Conservation (phyloP, 2,329 filamentous ascomycete genomes). For the Dothideomycetidae sp. region DNA sequence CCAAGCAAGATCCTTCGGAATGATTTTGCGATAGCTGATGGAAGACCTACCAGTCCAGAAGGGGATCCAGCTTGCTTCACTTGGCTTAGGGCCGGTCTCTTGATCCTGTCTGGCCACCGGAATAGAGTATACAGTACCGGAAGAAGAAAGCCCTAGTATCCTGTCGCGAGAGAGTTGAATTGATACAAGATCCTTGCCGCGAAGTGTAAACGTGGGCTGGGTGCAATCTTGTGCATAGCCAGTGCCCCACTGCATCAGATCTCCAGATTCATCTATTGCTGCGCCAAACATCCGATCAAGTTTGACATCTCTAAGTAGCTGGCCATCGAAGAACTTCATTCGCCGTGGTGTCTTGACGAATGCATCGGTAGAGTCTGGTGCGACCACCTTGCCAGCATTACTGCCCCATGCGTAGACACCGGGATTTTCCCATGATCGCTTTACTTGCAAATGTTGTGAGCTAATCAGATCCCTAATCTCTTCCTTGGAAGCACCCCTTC, state of each 20-base stretch:
- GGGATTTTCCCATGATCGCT: conserved; percentile 64
- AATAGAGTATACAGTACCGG: conserved; percentile 71
- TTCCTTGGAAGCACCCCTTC: conserved; percentile 44
- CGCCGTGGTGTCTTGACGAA: conserved; percentile 68
- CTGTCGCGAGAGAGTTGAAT: conserved; percentile 69
- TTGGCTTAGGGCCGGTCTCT: conserved; percentile 44
- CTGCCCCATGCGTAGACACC: conserved; percentile 92
- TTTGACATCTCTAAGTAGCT: conserved; percentile 75
- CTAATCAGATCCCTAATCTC: conserved; percentile 64
- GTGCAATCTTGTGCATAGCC: conserved; percentile 53
- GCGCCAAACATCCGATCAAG: conserved; percentile 69
- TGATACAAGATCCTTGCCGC: conserved; percentile 65
- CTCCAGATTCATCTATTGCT: conserved; percentile 74
- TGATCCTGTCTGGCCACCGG: conserved; percentile 65
- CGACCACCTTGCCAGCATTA: conserved; percentile 71
- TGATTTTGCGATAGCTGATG: conserved; percentile 60
- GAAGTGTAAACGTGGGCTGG: conserved; percentile 56
- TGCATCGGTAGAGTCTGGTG: conserved; percentile 63
- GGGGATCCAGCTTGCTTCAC: conserved; percentile 57
- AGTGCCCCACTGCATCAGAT: conserved; percentile 82
- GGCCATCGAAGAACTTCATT: conserved; percentile 69
- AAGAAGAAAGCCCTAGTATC: conserved; percentile 61
- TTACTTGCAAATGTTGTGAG: conserved; percentile 77
- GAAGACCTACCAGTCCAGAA: conserved; percentile 49
- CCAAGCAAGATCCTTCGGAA: conserved; percentile 48